Evolutionary conservation across 441 rosid genomes (phyloP).

Genomic region (Syzygium malaccense): DNA sequence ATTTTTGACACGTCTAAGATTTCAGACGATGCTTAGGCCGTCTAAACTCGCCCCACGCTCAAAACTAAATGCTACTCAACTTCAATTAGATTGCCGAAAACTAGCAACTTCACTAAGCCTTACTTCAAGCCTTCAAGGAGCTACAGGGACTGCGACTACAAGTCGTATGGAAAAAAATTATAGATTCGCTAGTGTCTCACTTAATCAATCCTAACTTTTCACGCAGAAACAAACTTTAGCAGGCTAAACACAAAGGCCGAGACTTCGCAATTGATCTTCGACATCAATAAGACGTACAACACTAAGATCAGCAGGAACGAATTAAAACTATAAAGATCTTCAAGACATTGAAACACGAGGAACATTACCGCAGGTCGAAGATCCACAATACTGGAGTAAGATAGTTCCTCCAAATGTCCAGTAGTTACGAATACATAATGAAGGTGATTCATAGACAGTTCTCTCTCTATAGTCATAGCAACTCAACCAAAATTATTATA

Average conservation of each 20-base stretch:
- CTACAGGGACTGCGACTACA: background rate
- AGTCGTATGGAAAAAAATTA: background rate
- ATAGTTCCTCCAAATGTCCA: background rate
- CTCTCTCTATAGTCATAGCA: background rate
- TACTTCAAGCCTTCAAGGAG: background rate
- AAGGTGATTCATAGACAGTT: background rate
- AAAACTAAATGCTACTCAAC: background rate
- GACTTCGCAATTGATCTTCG: background rate
- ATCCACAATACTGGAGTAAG: background rate
- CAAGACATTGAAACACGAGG: background rate
- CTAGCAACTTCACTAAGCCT: background rate
- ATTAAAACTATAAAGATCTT: background rate
- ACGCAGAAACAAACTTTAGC: accelerated
- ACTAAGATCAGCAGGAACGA: accelerated
- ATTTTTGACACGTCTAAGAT: background rate
- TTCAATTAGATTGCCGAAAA: background rate
- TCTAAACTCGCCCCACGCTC: background rate
- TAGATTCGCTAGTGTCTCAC: background rate
- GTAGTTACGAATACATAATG: background rate
- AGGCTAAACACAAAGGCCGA: background rate
- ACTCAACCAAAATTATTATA: background rate
- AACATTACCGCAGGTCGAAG: background rate
- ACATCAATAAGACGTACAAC: accelerated
- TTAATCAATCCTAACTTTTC: background rate
- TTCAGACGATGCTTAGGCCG: background rate